These are phyloP conservation scores for Linum lewisii DNA, from an alignment of 345 rosid genomes.

Conservation along the genomic window DNA sequence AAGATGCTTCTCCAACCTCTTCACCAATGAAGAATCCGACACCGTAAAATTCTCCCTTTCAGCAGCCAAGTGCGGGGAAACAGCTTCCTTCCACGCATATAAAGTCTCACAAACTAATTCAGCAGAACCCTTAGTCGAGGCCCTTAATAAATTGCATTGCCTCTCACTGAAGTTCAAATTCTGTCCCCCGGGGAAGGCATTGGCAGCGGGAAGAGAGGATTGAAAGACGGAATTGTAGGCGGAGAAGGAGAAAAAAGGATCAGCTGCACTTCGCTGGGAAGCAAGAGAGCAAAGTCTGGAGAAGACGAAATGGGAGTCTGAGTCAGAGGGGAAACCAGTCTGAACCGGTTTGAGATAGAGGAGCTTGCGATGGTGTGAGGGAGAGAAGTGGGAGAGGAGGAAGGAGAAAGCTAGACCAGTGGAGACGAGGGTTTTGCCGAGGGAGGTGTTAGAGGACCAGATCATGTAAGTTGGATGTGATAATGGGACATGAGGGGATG, in stretches of 20 bases:
- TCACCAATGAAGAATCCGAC: slow-evolving; percentile 38
- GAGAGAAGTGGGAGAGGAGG: slow-evolving; percentile 36
- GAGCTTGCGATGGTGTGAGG: slow-evolving; percentile 27
- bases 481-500: slow-evolving; percentile 69
- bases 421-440: slow-evolving; percentile 24
- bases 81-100: slow-evolving; percentile 83
- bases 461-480: slow-evolving; percentile 36
- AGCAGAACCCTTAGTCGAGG: slow-evolving; percentile 18
- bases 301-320: slow-evolving; percentile 77
- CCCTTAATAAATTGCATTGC: slow-evolving; percentile 18
- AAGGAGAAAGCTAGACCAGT: slow-evolving; percentile 83
- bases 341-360: slow-evolving; percentile 79
- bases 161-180: slow-evolving; percentile 37
- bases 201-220: slow-evolving; percentile 49
- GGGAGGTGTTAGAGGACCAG: slow-evolving; percentile 24
- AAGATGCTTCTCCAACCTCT: slow-evolving; percentile 38
- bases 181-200: slow-evolving; percentile 10
- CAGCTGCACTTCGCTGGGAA: slow-evolving; percentile 20
- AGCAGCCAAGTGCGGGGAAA: slow-evolving; percentile 87
- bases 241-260: slow-evolving; percentile 27
- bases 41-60: slow-evolving; percentile 52
- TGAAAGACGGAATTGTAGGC: slow-evolving; percentile 51
- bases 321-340: slow-evolving; percentile 87
- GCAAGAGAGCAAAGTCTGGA: slow-evolving; percentile 58
- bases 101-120: slow-evolving; percentile 60